A percentile compares a stretch with the other conserved stretches of the same genome.
These are phyloP conservation scores for Albifimbria verrucaria DNA, from an alignment of 2,329 filamentous ascomycete species.

Conservation along the genomic window DNA sequence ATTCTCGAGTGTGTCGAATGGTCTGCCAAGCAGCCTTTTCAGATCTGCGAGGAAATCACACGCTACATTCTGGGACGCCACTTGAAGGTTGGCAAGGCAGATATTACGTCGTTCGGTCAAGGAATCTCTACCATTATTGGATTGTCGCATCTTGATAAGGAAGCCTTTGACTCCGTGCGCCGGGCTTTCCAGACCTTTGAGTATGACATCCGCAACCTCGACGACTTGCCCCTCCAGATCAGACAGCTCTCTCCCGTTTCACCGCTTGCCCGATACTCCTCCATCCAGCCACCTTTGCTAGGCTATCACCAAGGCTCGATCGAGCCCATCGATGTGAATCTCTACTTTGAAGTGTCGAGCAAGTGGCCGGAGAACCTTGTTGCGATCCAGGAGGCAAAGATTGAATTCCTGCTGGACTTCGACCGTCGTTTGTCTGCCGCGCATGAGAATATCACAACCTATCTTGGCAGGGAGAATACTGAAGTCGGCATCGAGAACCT, in stretches of 20 bases:
- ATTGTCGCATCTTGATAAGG: constrained; percentile 43
- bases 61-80: constrained; percentile 68
- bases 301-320: constrained; percentile 41
- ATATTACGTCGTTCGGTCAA: constrained; percentile 49
- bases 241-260: constrained; percentile 74
- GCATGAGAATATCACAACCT: constrained; percentile 59
- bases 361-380: constrained; percentile 91
- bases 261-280: constrained; percentile 71
- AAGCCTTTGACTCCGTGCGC: constrained; percentile 65
- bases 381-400: constrained; percentile 90
- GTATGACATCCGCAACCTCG: constrained; percentile 70
- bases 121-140: constrained; percentile 48
- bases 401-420: constrained; percentile 81
- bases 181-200: constrained; percentile 72
- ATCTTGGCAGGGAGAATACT: constrained; percentile 78
- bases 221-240: constrained; percentile 83
- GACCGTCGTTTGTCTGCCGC: constrained; percentile 64
- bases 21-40: constrained; percentile 59
- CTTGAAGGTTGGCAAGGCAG: constrained; percentile 55
- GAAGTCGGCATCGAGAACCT: constrained; percentile 68
- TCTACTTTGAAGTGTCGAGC: constrained; percentile 90
- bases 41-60: constrained; percentile 78
- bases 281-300: constrained; percentile 41
- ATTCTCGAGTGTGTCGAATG: constrained; percentile 92
- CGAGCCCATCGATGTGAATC: constrained; percentile 69